Evolutionary conservation across 495 filamentous ascomycete species (phyloP).

Genomic region (Chaetomium cochliodes): DNA sequence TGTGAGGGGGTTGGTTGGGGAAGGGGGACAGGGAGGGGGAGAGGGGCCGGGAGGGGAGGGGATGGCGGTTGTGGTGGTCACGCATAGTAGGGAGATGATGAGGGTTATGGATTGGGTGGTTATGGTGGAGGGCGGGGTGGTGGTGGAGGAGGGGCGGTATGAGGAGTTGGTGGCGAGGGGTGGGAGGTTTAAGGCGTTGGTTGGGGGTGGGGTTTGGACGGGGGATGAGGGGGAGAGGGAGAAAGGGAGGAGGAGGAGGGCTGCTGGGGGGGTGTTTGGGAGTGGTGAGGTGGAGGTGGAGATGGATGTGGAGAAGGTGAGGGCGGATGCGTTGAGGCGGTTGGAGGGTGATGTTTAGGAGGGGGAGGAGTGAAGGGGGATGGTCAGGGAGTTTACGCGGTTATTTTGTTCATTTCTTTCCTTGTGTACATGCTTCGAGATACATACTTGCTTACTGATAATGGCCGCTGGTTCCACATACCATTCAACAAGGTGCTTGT

Average conservation of each 20-base stretch:
- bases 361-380: neutral
- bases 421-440: constrained; percentile 5
- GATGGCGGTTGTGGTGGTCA: constrained; percentile 68
- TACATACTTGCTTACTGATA: neutral
- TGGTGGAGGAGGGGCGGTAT: constrained; percentile 67
- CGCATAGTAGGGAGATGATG: constrained; percentile 83
- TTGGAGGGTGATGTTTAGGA: constrained; percentile 18
- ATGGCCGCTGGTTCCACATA: neutral
- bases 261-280: constrained; percentile 2
- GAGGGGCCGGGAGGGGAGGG: constrained; percentile 27
- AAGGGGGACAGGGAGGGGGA: neutral
- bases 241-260: no score
- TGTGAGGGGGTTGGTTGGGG: constrained; percentile 51
- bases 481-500: constrained; percentile 31
- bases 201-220: constrained; percentile 39
- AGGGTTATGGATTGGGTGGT: constrained; percentile 66
- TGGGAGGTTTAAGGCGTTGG: constrained; percentile 39
- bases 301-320: constrained; percentile 4
- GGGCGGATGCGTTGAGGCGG: constrained; percentile 24
- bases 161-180: constrained; percentile 46
- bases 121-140: constrained; percentile 64
- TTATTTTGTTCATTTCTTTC: neutral
- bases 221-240: constrained; percentile 16
- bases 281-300: neutral
- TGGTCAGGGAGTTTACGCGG: neutral